Percentiles rank a stretch among this genome's conserved stretches.
These are phyloP conservation scores for Arachnomyces sp. DNA, from an alignment of 2,329 filamentous ascomycete genomes.

Conservation along the genomic window DNA sequence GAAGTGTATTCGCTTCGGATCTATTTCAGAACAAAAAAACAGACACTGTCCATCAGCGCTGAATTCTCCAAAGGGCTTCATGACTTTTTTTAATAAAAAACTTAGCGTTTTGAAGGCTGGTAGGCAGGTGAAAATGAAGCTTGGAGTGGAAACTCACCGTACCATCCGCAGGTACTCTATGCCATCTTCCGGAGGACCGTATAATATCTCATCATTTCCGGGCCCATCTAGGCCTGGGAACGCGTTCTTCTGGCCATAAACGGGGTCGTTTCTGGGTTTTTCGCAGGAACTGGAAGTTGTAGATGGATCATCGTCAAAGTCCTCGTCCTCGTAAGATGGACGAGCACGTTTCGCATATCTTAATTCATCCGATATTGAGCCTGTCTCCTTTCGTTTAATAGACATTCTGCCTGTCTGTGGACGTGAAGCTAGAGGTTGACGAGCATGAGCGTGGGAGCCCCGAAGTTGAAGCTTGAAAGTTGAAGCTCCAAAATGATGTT, in stretches of 20 bases:
- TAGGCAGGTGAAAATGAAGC: no score
- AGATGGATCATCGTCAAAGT: constrained; percentile 21
- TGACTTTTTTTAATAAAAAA: no score
- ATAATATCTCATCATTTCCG: constrained; percentile 54
- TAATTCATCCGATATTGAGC: constrained; percentile 2
- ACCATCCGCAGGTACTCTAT: constrained; percentile 65
- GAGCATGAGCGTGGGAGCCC: not conserved
- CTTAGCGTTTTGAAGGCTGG: not conserved
- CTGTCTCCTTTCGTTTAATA: constrained; percentile 9
- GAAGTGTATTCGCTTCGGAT: constrained; percentile 15
- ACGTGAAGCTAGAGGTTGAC: not conserved
- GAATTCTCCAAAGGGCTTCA: not conserved
- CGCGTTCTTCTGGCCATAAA: constrained; percentile 64
- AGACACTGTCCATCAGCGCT: constrained; percentile 2
- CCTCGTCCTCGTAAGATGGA: constrained; percentile 19
- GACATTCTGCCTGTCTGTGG: constrained; percentile 3
- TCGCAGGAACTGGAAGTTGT: constrained; percentile 14
- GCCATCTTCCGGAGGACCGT: constrained; percentile 61
- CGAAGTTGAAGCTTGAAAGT: no score
- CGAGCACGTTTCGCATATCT: constrained; percentile 25
- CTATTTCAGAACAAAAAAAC: constrained; percentile 7
- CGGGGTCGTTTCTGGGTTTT: constrained; percentile 49
- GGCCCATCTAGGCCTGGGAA: constrained; percentile 56
- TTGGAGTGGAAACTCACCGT: constrained; percentile 46
- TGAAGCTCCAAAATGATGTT: constrained; percentile 15